Evolutionary conservation across 1,284 basidiomycete genomes (phyloP), one percentile per base, ranked within the genome.

Genomic region (Puccinia novopanici): DNA sequence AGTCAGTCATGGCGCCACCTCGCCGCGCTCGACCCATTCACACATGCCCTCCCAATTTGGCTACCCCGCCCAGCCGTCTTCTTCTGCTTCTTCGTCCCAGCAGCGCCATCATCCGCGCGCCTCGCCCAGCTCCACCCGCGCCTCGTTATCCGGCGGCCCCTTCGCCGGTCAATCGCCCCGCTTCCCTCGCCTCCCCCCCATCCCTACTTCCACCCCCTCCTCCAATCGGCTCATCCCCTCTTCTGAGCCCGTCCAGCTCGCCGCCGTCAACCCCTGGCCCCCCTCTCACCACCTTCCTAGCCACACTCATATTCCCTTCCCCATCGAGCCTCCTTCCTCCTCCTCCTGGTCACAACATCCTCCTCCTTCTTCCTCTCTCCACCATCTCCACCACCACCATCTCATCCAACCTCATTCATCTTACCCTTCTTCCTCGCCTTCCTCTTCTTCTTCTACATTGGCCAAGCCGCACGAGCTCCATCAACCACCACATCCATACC

Each of bases 401-500:
- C 52, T n/a, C 52, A 17, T 54, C 52, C 52, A 0, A 0, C 52
- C 45, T 48, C 10, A 48, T 30, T 10, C 55, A n/a, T 22, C 12
- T 5, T 13, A 30, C 37, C 59, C 27, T 34, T 24, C n/a, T 34
- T 19, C 22, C 59, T 19, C 59, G 3, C 13, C 30, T 9, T 34
- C 59, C 17, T 54, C 12, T 10, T 40, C 37, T 24, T 34, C 55
- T 22, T 10, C n/a, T 30, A n/a, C 55, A 2, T 30, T 3, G 34
- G 34, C 34, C 34, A 17, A 54, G 17, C 52, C 52, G n/a, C 52
- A 54, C 52, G 17, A n/a, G 30, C 61, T 19, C 61, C 61, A 65
- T 40, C 65, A 6, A 68, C 40, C 65, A 68, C 40, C 65, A 68
- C 65, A 45, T 40, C 48, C 45, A n/a, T n/a, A 24, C 22, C 4